phyloP scores from a whole-genome alignment of 164 flowering plant genomes.

The Piper betle region DNA sequence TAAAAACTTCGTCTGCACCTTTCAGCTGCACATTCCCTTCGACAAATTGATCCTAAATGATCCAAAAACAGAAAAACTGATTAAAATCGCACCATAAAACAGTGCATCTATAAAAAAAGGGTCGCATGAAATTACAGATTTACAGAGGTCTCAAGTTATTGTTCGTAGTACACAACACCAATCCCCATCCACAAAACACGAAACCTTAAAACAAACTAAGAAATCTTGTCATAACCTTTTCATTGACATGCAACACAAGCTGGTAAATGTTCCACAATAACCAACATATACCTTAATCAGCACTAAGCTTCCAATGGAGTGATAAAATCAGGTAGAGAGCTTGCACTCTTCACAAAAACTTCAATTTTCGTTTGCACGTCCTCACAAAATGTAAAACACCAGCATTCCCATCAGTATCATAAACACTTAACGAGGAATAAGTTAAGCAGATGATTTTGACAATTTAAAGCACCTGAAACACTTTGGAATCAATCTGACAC shows the following conservation, averaged over 20 bases:
- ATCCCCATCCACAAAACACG: no score
- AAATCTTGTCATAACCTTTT: no score
- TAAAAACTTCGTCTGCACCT: slow-evolving; percentile 70
- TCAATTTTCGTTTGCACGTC: slow-evolving; percentile 44
- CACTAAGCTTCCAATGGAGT: slow-evolving; percentile 56
- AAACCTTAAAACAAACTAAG: background rate
- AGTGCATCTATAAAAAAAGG: no score
- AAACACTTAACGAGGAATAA: background rate
- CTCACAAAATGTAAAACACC: slow-evolving; percentile 18
- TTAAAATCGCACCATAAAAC: background rate
- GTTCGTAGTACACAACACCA: no score
- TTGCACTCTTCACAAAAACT: slow-evolving; percentile 40
- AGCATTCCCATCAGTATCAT: background rate
- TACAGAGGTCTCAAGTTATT: background rate
- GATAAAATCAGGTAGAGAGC: slow-evolving; percentile 63
- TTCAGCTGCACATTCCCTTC: slow-evolving; percentile 32
- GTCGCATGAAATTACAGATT: background rate
- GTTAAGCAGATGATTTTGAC: background rate
- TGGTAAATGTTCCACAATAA: no score
- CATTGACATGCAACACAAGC: no score
- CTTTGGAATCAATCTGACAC: slow-evolving; percentile 36
- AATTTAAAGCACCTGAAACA: slow-evolving; percentile 40
- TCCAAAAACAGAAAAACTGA: slow-evolving; percentile 1
- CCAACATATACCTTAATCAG: slow-evolving; percentile 53
- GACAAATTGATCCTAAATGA: slow-evolving; percentile 45